Conservation (phyloP, 805 yeast genomes). For the Candida peoriensis region DNA sequence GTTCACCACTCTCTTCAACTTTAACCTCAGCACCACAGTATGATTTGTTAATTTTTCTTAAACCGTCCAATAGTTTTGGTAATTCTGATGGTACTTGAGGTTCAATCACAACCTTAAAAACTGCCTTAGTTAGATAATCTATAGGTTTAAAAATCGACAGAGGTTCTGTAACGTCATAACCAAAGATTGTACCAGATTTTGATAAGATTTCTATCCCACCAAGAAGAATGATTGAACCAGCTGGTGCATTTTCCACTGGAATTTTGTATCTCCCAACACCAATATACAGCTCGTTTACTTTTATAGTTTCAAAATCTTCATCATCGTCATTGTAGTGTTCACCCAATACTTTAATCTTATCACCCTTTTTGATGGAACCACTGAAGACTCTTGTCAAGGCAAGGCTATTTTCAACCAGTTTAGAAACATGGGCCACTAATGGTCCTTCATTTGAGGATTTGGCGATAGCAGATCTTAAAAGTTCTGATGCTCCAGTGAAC, state of each 20-base stretch:
- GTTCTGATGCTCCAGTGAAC: conserved; percentile 28
- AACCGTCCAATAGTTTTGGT: conserved; percentile 66
- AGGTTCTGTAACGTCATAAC: conserved; percentile 14
- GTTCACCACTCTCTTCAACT: conserved; percentile 89
- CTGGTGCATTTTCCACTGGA: conserved; percentile 45
- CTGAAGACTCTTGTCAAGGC: conserved; percentile 58
- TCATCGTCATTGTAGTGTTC: conserved; percentile 44
- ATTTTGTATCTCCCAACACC: conserved; percentile 70
- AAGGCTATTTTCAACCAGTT: conserved; percentile 49
- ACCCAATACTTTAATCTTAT: conserved; percentile 50
- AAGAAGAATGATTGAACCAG: conserved; percentile 67
- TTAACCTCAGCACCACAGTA: conserved; percentile 65
- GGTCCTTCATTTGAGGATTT: conserved; percentile 37
- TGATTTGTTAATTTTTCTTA: conserved; percentile 54
- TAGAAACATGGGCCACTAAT: conserved; percentile 49
- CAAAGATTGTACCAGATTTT: conserved; percentile 57
- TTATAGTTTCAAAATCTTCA: conserved; percentile 42
- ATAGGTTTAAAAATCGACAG: conserved; percentile 34
- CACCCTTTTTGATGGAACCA: conserved; percentile 51
- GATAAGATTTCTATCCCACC: conserved; percentile 58
- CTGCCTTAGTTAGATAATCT: conserved; percentile 46
- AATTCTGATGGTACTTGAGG: conserved; percentile 76
- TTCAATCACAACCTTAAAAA: conserved; percentile 78
- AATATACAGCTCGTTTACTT: conserved; percentile 32
- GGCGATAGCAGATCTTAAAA: conserved; percentile 14